These are phyloP conservation scores for Pichia norvegensis DNA, from an alignment of 1,139 yeast species.

Conservation along the genomic window DNA sequence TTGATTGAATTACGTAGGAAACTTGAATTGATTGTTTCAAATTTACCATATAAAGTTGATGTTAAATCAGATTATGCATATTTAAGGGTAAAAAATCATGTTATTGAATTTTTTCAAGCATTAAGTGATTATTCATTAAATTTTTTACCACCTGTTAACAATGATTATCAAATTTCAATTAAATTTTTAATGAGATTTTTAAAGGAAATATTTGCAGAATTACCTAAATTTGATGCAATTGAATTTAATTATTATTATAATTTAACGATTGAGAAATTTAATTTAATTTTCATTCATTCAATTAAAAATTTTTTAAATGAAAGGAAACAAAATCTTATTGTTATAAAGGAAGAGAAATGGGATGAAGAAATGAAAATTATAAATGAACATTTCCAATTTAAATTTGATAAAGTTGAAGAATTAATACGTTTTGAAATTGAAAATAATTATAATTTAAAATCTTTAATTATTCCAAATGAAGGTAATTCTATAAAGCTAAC, in stretches of 20 bases:
- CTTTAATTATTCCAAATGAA: constrained; percentile 15
- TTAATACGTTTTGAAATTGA: constrained; percentile 37
- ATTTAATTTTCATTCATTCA: constrained; percentile 66
- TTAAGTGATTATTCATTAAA: constrained; percentile 72
- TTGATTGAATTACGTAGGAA: constrained; percentile 43
- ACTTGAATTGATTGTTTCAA: constrained; percentile 37
- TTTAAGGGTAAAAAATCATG: constrained; percentile 64
- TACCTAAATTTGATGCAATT: constrained; percentile 66
- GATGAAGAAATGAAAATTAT: constrained; percentile 49
- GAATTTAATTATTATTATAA: constrained; percentile 67
- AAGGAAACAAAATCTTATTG: constrained; percentile 32
- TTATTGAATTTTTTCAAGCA: constrained; percentile 70
- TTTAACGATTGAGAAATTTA: constrained; percentile 73
- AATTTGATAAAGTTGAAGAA: constrained; percentile 41
- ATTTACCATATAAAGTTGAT: constrained; percentile 72
- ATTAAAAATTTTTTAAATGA: constrained; percentile 41
- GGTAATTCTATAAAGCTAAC: constrained; percentile 13
- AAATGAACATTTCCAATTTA: constrained; percentile 48
- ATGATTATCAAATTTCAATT: constrained; percentile 48
- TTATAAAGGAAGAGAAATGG: constrained; percentile 45
- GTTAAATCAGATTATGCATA: constrained; percentile 78
- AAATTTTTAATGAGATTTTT: constrained; percentile 57
- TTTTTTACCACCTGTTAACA: constrained; percentile 72
- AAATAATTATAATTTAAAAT: constrained; percentile 18
- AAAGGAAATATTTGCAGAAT: constrained; percentile 52